A percentile compares a stretch with the other conserved stretches of the same genome.
These are phyloP conservation scores for Seiridium unicorne DNA, from an alignment of 2,329 filamentous ascomycete genomes.

Conservation along the genomic window DNA sequence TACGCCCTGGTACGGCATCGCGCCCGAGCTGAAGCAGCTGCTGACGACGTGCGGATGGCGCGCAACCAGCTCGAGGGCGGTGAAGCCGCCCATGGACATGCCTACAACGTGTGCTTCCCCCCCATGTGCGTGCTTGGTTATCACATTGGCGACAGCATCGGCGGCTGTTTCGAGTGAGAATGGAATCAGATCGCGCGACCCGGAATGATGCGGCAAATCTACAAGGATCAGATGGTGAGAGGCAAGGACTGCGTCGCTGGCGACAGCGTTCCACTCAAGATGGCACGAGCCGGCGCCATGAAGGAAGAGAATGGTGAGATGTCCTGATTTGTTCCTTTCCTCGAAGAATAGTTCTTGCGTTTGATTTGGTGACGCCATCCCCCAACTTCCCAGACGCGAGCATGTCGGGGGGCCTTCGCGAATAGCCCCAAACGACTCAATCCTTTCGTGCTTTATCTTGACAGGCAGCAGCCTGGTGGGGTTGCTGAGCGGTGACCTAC, in stretches of 20 bases:
- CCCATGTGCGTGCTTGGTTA: not conserved
- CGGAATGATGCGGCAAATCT: conserved; percentile 6
- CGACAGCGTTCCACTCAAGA: conserved; percentile 1
- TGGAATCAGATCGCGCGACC: not conserved
- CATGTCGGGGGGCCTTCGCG: too few species aligned
- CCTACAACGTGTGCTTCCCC: conserved; percentile 9
- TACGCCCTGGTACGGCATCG: not conserved
- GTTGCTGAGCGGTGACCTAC: too few species aligned
- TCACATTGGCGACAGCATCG: not conserved
- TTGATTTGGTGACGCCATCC: not conserved
- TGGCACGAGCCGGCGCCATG: conserved; percentile 1
- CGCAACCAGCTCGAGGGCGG: conserved; percentile 1
- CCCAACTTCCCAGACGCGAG: too few species aligned
- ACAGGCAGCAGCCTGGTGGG: too few species aligned
- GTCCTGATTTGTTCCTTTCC: not conserved
- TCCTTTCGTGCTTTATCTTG: too few species aligned
- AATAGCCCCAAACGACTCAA: too few species aligned
- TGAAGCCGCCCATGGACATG: conserved; percentile 6
- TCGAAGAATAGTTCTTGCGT: not conserved
- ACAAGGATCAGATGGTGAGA: conserved; percentile 8
- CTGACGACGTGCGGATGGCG: conserved; percentile 5
- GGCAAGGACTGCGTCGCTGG: not conserved
- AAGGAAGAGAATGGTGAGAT: conserved; percentile 1
- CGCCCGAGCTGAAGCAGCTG: conserved; percentile 4
- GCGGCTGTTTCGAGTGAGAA: conserved; percentile 2